A percentile compares a stretch with the other conserved stretches of the same genome.
These are phyloP conservation scores for Leccinum pachyderme DNA, from an alignment of 1,284 basidiomycete species.

Conservation along the genomic window DNA sequence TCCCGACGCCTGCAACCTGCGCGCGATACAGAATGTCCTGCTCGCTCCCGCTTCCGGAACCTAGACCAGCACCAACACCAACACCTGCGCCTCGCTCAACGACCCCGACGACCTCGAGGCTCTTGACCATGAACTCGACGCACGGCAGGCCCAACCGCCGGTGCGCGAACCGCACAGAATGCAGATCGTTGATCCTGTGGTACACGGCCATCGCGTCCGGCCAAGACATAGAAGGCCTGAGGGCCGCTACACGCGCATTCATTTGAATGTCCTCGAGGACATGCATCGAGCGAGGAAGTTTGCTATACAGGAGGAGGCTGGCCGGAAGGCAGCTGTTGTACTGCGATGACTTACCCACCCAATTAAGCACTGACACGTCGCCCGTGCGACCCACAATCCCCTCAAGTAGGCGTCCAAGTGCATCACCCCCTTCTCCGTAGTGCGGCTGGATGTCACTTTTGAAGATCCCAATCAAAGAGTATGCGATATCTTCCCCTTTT, in stretches of 20 bases:
- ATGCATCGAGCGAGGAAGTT: background rate
- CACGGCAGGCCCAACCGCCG: slow-evolving; percentile 3
- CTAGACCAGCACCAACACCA: background rate
- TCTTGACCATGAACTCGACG: background rate
- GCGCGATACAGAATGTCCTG: background rate
- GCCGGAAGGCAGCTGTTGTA: slow-evolving; percentile 17
- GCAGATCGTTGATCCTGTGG: background rate
- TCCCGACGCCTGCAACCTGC: background rate
- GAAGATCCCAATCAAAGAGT: slow-evolving; percentile 19
- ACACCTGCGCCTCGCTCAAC: background rate
- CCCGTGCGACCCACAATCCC: slow-evolving; percentile 12
- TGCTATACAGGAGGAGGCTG: slow-evolving; percentile 9
- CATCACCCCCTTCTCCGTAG: slow-evolving; percentile 15
- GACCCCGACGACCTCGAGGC: background rate
- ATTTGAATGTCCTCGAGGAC: background rate
- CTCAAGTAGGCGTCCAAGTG: slow-evolving; percentile 14
- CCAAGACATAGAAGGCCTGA: background rate
- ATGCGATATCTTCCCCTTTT: slow-evolving; percentile 16
- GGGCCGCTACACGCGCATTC: background rate
- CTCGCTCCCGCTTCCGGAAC: background rate
- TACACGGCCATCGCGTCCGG: background rate
- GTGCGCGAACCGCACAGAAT: background rate
- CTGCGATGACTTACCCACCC: slow-evolving; percentile 15
- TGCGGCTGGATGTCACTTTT: slow-evolving; percentile 13
- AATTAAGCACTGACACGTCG: slow-evolving; percentile 16